Base-by-base conservation (phyloP, 2,329 filamentous ascomycete species). In the Fusarium devonianum region DNA sequence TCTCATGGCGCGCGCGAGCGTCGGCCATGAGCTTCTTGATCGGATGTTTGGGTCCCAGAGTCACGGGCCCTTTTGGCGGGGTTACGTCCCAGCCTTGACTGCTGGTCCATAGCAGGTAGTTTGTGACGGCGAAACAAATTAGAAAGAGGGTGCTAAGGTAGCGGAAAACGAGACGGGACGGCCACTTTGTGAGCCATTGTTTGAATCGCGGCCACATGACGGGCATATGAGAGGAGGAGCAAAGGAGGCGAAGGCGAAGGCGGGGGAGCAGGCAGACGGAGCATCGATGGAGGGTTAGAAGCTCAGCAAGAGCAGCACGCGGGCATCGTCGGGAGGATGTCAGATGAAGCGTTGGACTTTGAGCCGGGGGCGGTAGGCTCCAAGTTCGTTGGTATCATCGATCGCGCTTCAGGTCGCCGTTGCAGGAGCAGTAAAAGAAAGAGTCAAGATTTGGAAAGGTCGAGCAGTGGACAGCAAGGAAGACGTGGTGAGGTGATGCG, bases 11-110 rank as follows among this genome's bases (percentile, higher is more conserved):
- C 23, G 67, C 62, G 37, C 76, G 75, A 41, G 79, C 78, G 5
- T 75, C 71, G 30, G 67, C 63, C 57, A 83, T 79, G 30, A 83
- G 73, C 25, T 69, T 67, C 56, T 77, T 74, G 54, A 83, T 82
- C n/a, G 80, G 78, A 55, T 83, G 79, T 25, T 67, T 65, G 4
- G 62, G 56, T 13, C 58, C 62, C 23, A 63, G 32, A 17, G 62
- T 62, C 19, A 66, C 46, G 13, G 63, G 49, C 7, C 50, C 58
- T 33, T 63, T 63, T n/a, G 53, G 53, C 33, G 54, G 52, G 25
- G 52, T 53, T 13, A 51, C 50, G 41, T 67, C 58, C 65, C 68
- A 69, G 10, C 57, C 53, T 18, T 58, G 46, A 4, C 59, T 50
- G 42, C 66, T 62, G 41, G 58, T 50, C 69, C 68, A 72, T 39